Evolutionary conservation across 192 early-diverging fungal genomes (phyloP), one percentile per base, ranked within the genome.

Genomic region (Podila epicladia): DNA sequence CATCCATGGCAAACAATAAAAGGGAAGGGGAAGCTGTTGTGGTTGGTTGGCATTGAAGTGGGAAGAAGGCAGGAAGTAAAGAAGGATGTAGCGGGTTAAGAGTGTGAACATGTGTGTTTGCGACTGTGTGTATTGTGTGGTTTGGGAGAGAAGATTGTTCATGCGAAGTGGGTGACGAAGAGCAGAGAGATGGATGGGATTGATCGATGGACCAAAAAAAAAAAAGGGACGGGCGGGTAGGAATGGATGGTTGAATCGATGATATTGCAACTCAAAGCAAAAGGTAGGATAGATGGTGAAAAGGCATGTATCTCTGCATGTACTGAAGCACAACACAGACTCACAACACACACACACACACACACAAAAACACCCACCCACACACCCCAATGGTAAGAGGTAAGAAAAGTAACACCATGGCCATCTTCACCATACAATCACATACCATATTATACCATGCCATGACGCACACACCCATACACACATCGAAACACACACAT

Each of bases 131-230:
- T 22, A 24, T 58, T 45, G 41, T 45, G 41, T 45, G 41, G 41
- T 45, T 45, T 45, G 41, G 41, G 41, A 45, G 41, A 45, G 15
- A 22, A 7, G 35, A 37, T 37, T 37, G 53, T 26, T 24, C 53
- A 55, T 55, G 53, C 24, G 53, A 26, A 62, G 31, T 20, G 13
- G 26, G 29, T 20, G 28, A 62, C 29, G 7, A 29, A 62, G 15
- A 17, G 35, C 12, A 62, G 31, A 65, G 64, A 64, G 64, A 65
- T 51, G 48, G 62, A 64, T 55, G n/a, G 29, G 49, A 65, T 33
- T 22, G 62, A 45, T 45, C 13, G 41, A 45, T 41, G 41, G 41
- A 45, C 41, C 15, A 45, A 20, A 28, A 45, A 45, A 20, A 28
- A 38, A 15, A 68, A 17, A 60, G 13, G 9, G 28, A 31, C 33